Base-by-base conservation (phyloP, 1,139 yeast genomes). In the Zygoascus sp. region DNA sequence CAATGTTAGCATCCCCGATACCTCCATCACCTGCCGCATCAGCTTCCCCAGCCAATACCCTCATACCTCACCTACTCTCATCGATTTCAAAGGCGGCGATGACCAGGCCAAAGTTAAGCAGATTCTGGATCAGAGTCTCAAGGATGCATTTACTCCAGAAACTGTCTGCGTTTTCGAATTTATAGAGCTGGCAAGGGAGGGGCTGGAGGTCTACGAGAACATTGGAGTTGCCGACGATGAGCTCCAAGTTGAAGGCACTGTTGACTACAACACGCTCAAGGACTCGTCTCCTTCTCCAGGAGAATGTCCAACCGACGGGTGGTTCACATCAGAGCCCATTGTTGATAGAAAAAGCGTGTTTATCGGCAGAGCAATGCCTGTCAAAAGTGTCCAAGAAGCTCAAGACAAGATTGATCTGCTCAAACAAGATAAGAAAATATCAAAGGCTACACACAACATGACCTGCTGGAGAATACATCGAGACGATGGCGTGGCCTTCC, bases 281-380 rank as follows among this genome's bases (percentile, higher is more conserved):
- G 39, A 35, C 7, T 5, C 28, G 4, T 16, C 23, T 5, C 39
- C 39, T 10, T 11, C 20, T 10, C 19, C 37, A 5, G 32, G 21
- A 3, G 16, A 3, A 2, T 45, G 43, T 34, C 27, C 41, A 5
- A 65, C 83, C 8, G 75, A 70, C 36, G 85, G 83, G 1, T 92
- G 98, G 98, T 59, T 67, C 0, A 73, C 74, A 11, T 83, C 95
- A 0, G 94, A 85, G 0, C 84, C 95, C 0, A 74, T 90, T 1
- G 67, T 74, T 1, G 98, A 92, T 63, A 69, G 97, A 48, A 89
- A 86, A 19, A 88, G 97, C 0, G 82, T 88, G 1, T 92, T 92
- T 57, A 75, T 89, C 44, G 97, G 85, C 0, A 83, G 80, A 62
- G 88, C 90, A 1, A 70, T 80, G 39, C 66, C 63, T 37, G 94